phyloP scores from a whole-genome alignment of 177 flowering plant species.

The Tripterygium wilfordii region DNA sequence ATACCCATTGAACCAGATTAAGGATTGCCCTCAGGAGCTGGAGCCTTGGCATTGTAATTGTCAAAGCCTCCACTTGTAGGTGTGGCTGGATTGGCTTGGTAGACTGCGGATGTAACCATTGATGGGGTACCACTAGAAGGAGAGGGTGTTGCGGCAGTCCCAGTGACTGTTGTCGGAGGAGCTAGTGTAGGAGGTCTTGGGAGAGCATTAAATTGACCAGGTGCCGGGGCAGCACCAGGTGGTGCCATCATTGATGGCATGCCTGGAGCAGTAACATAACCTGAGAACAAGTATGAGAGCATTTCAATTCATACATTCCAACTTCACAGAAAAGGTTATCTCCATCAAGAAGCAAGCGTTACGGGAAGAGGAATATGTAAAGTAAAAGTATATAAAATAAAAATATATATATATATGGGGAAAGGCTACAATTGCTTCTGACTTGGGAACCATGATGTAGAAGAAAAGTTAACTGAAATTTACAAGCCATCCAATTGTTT shows the following conservation, averaged over 20 bases:
- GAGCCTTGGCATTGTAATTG: constrained; percentile 20
- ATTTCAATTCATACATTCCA: neutral
- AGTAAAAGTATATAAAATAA: too few relatives aligned
- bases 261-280: constrained; percentile 29
- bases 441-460: too few relatives aligned
- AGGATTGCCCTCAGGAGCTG: constrained; percentile 27
- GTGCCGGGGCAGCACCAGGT: constrained; percentile 50
- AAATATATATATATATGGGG: too few relatives aligned
- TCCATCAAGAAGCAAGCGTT: too few relatives aligned
- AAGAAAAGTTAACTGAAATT: too few relatives aligned
- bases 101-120: constrained; percentile 21
- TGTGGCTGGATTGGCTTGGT: constrained; percentile 31
- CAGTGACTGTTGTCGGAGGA: constrained; percentile 27
- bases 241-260: constrained; percentile 52
- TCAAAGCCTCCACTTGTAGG: constrained; percentile 41
- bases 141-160: constrained; percentile 24
- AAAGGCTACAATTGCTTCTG: too few relatives aligned
- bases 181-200: constrained; percentile 39
- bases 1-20: constrained; percentile 12
- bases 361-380: neutral
- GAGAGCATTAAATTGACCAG: constrained; percentile 39
- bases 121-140: constrained; percentile 27
- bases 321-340: too few relatives aligned
- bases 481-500: too few relatives aligned
- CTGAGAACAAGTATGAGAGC: constrained; percentile 16